Conservation (phyloP, 768 basidiomycete genomes). For the Boletellus emodensis region DNA sequence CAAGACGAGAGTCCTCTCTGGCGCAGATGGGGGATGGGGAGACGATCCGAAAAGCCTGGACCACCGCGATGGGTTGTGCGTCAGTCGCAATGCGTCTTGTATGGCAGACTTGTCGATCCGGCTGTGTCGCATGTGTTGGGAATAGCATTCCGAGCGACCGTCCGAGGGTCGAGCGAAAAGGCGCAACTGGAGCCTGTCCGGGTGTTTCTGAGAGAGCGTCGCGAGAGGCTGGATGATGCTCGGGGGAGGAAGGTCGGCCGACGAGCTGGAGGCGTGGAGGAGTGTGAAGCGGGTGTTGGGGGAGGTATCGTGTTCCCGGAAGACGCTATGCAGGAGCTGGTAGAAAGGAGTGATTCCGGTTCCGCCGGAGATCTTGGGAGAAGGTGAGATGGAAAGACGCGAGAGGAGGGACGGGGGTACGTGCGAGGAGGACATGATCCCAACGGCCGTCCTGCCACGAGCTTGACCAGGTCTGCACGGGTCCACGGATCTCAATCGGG, state of each 20-base stretch:
- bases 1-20: slow-evolving; percentile 54
- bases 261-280: slow-evolving; percentile 63
- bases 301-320: slow-evolving; percentile 30
- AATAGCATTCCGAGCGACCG: slow-evolving; percentile 14
- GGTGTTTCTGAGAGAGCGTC: slow-evolving; percentile 44
- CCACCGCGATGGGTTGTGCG: slow-evolving; percentile 31
- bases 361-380: slow-evolving; percentile 75
- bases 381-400: not conserved
- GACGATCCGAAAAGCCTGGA: slow-evolving; percentile 16
- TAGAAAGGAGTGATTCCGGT: slow-evolving; percentile 86
- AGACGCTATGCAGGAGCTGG: slow-evolving; percentile 61
- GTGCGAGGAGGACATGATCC: slow-evolving; percentile 80
- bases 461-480: slow-evolving; percentile 58
- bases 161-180: slow-evolving; percentile 57
- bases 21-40: slow-evolving; percentile 1
- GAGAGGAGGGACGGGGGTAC: not conserved
- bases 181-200: slow-evolving; percentile 52
- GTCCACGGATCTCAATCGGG: slow-evolving; percentile 70
- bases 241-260: slow-evolving; percentile 66
- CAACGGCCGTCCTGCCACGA: slow-evolving; percentile 51
- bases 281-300: slow-evolving; percentile 60
- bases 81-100: slow-evolving; percentile 36
- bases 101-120: slow-evolving; percentile 53
- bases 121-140: slow-evolving; percentile 39
- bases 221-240: slow-evolving; percentile 52